Percentiles rank a stretch among this genome's conserved stretches.
Evolutionary conservation across 2,329 filamentous ascomycete genomes (phyloP).

Genomic region (Erysiphe neolycopersici): DNA sequence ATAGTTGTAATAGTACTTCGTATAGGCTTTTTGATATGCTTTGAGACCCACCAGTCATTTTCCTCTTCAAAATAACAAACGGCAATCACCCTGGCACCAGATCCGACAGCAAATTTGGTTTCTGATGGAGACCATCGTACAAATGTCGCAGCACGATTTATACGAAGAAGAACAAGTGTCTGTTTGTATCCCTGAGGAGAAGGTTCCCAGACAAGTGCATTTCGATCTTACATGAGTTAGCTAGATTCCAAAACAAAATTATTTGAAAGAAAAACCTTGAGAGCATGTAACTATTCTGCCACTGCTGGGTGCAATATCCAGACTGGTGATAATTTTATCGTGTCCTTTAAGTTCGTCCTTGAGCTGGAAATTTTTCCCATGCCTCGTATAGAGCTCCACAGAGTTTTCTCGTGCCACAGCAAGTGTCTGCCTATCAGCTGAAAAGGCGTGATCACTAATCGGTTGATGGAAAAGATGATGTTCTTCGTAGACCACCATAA

Average conservation of each 20-base stretch:
- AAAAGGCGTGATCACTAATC: constrained; percentile 96
- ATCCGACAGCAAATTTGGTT: constrained; percentile 92
- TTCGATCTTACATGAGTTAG: constrained; percentile 39
- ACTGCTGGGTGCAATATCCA: constrained; percentile 76
- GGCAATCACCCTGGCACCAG: constrained; percentile 80
- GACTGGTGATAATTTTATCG: constrained; percentile 87
- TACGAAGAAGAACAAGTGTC: constrained; percentile 83
- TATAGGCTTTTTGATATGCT: constrained; percentile 97
- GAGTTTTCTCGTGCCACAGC: constrained; percentile 76
- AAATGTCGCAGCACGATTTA: constrained; percentile 88
- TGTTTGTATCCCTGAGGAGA: constrained; percentile 87
- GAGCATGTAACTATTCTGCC: constrained; percentile 95
- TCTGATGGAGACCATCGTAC: constrained; percentile 94
- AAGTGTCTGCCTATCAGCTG: constrained; percentile 62
- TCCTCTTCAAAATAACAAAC: constrained; percentile 98
- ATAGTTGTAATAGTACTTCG: constrained; percentile 89
- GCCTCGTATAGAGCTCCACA: constrained; percentile 63
- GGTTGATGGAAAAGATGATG: constrained; percentile 93
- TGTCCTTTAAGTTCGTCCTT: constrained; percentile 88
- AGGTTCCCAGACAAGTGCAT: constrained; percentile 93
- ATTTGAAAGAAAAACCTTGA: constrained; percentile 33
- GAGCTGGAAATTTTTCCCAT: constrained; percentile 50
- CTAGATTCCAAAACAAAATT: not conserved
- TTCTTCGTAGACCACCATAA: constrained; percentile 67
- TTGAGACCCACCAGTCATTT: constrained; percentile 99